phyloP scores from a whole-genome alignment of 2,329 filamentous ascomycete genomes.

The Neofusicoccum ribis region DNA sequence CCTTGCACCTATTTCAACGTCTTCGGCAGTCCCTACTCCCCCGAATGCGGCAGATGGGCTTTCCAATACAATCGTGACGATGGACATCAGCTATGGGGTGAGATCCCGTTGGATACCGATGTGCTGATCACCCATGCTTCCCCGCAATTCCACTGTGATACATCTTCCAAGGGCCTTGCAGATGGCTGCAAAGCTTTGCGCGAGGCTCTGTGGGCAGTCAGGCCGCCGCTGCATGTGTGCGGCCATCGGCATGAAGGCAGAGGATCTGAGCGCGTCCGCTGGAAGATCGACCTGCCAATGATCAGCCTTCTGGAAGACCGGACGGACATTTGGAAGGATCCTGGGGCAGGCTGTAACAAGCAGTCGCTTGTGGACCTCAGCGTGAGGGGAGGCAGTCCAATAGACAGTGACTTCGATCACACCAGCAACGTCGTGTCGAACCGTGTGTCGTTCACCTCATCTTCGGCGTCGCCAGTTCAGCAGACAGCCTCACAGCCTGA shows the following conservation, averaged over 20 bases:
- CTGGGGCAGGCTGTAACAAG: slow-evolving; percentile 59
- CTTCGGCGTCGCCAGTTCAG: slow-evolving; percentile 7
- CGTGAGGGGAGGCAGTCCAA: slow-evolving; percentile 37
- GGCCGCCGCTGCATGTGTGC: slow-evolving; percentile 66
- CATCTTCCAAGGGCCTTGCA: slow-evolving; percentile 27
- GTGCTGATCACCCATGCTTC: slow-evolving; percentile 73
- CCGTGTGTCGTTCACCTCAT: background rate
- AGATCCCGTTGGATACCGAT: slow-evolving; percentile 62
- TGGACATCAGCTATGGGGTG: slow-evolving; percentile 56
- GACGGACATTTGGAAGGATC: slow-evolving; percentile 59
- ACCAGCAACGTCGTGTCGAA: slow-evolving; percentile 6
- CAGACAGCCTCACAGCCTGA: slow-evolving; percentile 10
- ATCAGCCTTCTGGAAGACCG: slow-evolving; percentile 48
- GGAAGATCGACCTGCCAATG: slow-evolving; percentile 47
- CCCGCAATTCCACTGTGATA: slow-evolving; percentile 60
- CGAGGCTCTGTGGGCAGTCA: slow-evolving; percentile 58
- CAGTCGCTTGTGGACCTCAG: slow-evolving; percentile 65
- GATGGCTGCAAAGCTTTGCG: slow-evolving; percentile 63
- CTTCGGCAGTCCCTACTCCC: slow-evolving; percentile 71
- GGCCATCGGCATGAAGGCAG: slow-evolving; percentile 72
- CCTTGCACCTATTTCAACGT: slow-evolving; percentile 64
- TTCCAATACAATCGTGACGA: slow-evolving; percentile 60
- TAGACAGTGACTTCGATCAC: slow-evolving; percentile 30
- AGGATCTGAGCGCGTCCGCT: slow-evolving; percentile 63
- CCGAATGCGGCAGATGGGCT: slow-evolving; percentile 59